Conservation (phyloP, 2,329 filamentous ascomycete species). For the Cercospora citrullina region DNA sequence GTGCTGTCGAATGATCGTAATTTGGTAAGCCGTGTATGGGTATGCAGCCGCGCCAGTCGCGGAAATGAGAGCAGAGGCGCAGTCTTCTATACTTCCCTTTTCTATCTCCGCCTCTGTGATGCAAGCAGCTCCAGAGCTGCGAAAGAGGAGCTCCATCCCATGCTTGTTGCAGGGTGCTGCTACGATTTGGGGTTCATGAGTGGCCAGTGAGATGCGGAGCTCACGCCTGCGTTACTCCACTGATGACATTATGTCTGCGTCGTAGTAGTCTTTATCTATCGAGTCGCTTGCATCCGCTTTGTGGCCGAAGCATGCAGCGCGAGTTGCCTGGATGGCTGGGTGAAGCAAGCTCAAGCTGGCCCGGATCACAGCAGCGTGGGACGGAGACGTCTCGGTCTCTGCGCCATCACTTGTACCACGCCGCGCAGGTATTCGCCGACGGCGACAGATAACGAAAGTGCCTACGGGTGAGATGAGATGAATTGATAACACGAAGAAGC, state of each 20-base stretch:
- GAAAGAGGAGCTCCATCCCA: constrained; percentile 9
- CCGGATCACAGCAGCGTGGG: too few species aligned
- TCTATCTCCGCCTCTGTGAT: constrained; percentile 9
- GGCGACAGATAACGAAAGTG: constrained; percentile 13
- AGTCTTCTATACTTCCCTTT: constrained; percentile 8
- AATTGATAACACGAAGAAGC: background rate
- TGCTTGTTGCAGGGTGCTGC: constrained; percentile 17
- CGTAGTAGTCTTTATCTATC: background rate
- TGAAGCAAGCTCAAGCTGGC: background rate
- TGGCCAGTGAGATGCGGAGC: background rate
- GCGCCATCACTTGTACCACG: too few species aligned
- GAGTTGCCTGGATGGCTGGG: background rate
- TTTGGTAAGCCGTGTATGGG: background rate
- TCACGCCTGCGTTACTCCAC: constrained; percentile 1
- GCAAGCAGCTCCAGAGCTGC: constrained; percentile 15
- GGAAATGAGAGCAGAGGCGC: background rate
- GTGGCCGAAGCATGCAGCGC: background rate
- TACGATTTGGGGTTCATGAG: constrained; percentile 9
- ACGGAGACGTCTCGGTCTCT: too few species aligned
- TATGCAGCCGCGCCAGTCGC: background rate
- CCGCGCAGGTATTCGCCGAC: constrained; percentile 3
- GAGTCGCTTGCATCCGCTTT: background rate
- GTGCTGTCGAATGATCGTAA: background rate
- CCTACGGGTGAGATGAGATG: constrained; percentile 4
- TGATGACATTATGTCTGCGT: background rate